Percentiles rank a stretch among this genome's conserved stretches.
Evolutionary conservation across 169 alveolate genomes (phyloP).

Genomic region (Plasmodium gallinaceum): DNA sequence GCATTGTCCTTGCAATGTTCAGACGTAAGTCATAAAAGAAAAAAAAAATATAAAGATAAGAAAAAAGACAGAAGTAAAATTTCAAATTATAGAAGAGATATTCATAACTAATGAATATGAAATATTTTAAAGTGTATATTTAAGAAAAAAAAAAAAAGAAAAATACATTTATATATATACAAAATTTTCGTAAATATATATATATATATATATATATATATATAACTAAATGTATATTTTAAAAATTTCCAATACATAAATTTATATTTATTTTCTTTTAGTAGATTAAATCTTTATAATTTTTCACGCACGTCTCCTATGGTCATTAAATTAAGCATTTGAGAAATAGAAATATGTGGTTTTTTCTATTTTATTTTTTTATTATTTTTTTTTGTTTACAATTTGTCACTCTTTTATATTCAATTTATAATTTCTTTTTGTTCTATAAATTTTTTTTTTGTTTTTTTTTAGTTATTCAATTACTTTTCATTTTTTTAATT

Average conservation of each 20-base stretch:
- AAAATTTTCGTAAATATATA: not conserved
- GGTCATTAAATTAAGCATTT: too few species aligned
- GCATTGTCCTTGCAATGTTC: constrained; percentile 59
- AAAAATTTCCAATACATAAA: not conserved
- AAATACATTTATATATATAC: too few species aligned
- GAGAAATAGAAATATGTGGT: too few species aligned
- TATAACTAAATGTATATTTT: not conserved
- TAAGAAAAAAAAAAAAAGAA: not conserved
- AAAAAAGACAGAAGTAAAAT: constrained; percentile 57
- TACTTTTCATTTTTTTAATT: constrained; percentile 5
- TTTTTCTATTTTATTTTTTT: not conserved
- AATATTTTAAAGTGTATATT: not conserved
- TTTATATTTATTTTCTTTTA: not conserved
- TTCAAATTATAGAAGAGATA: constrained; percentile 57
- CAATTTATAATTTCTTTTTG: not conserved
- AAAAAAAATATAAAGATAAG: constrained; percentile 17
- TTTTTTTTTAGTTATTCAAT: not conserved
- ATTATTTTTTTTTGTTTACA: not conserved
- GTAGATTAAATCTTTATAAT: not conserved
- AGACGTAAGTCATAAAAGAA: constrained; percentile 50
- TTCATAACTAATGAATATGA: constrained; percentile 28
- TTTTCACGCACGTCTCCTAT: too few species aligned
- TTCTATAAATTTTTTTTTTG: not conserved
- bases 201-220: not conserved
- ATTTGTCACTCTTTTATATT: not conserved